Evolutionary conservation across 805 yeast species (phyloP).

Genomic region (Lachancea dasiensis): DNA sequence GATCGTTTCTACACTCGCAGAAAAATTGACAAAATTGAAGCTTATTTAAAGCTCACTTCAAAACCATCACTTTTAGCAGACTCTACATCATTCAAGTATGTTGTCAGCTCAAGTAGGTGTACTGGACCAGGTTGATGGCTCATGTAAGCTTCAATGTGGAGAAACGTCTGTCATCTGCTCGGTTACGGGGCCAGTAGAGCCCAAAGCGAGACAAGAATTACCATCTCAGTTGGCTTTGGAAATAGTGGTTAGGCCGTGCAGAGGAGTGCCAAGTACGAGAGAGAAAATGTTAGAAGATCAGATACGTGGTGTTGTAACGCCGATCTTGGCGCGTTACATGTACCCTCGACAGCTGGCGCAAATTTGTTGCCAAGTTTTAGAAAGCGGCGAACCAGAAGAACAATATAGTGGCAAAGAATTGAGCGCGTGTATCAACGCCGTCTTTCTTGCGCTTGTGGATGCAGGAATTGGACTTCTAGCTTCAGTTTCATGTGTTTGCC

Average conservation of each 20-base stretch:
- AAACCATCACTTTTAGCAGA: neutral
- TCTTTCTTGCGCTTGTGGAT: slow-evolving; percentile 69
- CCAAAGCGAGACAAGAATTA: slow-evolving; percentile 72
- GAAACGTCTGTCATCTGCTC: slow-evolving; percentile 60
- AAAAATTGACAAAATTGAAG: neutral
- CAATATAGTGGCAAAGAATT: slow-evolving; percentile 44
- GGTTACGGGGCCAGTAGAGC: slow-evolving; percentile 88
- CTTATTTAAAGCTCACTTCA: neutral
- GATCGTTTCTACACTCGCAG: neutral
- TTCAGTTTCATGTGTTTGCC: slow-evolving; percentile 54
- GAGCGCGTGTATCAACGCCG: slow-evolving; percentile 65
- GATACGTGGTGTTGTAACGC: slow-evolving; percentile 52
- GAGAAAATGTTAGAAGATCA: slow-evolving; percentile 74
- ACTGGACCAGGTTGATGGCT: slow-evolving; percentile 71
- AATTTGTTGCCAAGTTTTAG: slow-evolving; percentile 58
- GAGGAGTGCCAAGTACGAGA: slow-evolving; percentile 67
- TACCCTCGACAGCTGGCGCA: slow-evolving; percentile 80
- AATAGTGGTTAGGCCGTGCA: slow-evolving; percentile 68
- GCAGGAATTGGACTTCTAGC: slow-evolving; percentile 65
- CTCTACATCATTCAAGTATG: neutral
- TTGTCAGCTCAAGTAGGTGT: slow-evolving; percentile 13
- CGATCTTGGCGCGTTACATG: slow-evolving; percentile 51
- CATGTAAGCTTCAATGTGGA: slow-evolving; percentile 52
- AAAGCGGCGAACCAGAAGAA: slow-evolving; percentile 33
- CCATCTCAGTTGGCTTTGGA: slow-evolving; percentile 77